Conservation (phyloP, 108 stramenopile genomes). For the Bacterosira constricta region DNA sequence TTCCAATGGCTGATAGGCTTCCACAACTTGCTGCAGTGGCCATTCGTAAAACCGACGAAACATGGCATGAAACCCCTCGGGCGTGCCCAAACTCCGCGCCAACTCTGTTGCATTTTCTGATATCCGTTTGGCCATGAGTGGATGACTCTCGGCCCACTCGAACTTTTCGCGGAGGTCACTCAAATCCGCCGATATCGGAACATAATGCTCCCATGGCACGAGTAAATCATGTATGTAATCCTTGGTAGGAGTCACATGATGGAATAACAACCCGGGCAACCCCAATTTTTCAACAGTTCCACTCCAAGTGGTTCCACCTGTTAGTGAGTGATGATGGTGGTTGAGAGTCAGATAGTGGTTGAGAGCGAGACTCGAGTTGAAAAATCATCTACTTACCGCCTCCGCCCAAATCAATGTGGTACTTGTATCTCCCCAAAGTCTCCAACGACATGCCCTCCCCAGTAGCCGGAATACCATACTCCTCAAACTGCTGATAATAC, state of each 20-base stretch:
- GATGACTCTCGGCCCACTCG: constrained; percentile 45
- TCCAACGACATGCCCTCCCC: constrained; percentile 19
- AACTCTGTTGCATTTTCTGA: constrained; percentile 16
- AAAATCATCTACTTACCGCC: constrained; percentile 7
- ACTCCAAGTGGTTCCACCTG: constrained; percentile 29
- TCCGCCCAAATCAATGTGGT: constrained; percentile 50
- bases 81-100: constrained; percentile 6
- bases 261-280: constrained; percentile 32
- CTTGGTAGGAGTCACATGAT: constrained; percentile 36
- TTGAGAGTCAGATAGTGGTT: background rate
- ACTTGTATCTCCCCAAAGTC: constrained; percentile 27
- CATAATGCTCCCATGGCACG: constrained; percentile 52
- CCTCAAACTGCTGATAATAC: constrained; percentile 15
- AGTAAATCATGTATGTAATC: constrained; percentile 50
- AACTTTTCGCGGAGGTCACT: constrained; percentile 37
- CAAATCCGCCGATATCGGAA: constrained; percentile 35
- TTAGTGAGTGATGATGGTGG: background rate
- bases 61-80: constrained; percentile 16
- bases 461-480: constrained; percentile 18
- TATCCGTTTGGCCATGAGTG: constrained; percentile 16
- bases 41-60: background rate
- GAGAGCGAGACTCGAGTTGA: background rate
- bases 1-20: constrained; percentile 21
- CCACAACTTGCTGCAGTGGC: constrained; percentile 15
- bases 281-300: constrained; percentile 30